Evolutionary conservation across 2,329 filamentous ascomycete species (phyloP), one percentile per base, ranked within the genome.

Genomic region (Arthroderma sp.): DNA sequence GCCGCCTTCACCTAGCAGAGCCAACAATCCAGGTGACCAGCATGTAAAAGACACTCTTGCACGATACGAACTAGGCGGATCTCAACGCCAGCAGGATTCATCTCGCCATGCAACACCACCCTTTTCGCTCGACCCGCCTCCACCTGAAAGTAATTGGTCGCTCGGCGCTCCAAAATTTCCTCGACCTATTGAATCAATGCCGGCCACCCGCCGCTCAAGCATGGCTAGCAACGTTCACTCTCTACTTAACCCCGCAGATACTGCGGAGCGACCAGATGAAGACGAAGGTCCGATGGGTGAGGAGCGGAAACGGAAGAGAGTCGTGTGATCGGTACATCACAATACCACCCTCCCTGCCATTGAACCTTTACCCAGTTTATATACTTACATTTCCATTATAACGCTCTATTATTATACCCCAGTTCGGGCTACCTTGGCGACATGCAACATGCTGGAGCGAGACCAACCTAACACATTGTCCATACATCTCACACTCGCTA

Each of bases 151-250:
- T 50, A 69, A 70, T 36, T 80, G 76, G 76, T 63, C 70, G 30
- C 56, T 76, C 11, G 71, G 72, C 3, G 72, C 71, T 2, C 58
- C 62, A 6, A 58, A 60, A 45, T 66, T 61, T 43, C 51, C 60
- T 34, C 62, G 61, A 8, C 59, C 65, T 29, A 38, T 48, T 33
- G 63, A 65, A 46, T 68, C 66, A 6, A 51, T 68, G 0, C 78
- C 80, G 3, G 76, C 77, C n/a, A 83, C 79, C 5, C 66, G 80
- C 44, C 70, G 80, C 48, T 79, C 77, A 28, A 83, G 79, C 55
- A 83, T 83, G 80, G 80, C 80, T 5, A 82, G 78, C 52, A 83
- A 80, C 53, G 75, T 81, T 22, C 77, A 81, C 57, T 78, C 73
- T 4, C 61, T 83, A 27, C 68, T 83, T 1, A 83, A 83, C 52